A percentile compares a stretch with the other conserved stretches of the same genome.
Evolutionary conservation across 2,329 filamentous ascomycete genomes (phyloP).

Genomic region (Verticillium nonalfalfae): DNA sequence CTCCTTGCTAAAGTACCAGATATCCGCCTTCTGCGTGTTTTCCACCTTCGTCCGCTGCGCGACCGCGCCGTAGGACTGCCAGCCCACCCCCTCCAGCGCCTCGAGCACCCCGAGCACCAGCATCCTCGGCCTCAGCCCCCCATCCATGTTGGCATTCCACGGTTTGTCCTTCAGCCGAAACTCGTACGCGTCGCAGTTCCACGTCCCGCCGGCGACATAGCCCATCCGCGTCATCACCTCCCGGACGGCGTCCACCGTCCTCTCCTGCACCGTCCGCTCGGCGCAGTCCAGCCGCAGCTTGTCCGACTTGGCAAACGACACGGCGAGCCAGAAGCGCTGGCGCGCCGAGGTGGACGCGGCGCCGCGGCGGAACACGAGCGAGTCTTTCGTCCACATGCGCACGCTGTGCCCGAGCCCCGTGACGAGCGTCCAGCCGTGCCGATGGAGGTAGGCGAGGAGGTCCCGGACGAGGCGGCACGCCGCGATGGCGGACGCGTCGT

Average conservation of each 20-base stretch:
- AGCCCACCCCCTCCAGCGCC: conserved; percentile 11
- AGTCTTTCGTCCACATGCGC: conserved; percentile 12
- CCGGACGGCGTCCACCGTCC: neutral
- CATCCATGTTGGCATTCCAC: conserved; percentile 10
- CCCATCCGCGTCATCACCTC: conserved; percentile 3
- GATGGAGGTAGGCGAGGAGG: conserved; percentile 14
- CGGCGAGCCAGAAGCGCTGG: neutral
- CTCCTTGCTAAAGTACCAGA: conserved; percentile 13
- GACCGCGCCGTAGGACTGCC: conserved; percentile 11
- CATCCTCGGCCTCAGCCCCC: conserved; percentile 7
- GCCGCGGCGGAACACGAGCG: conserved; percentile 11
- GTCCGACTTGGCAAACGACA: neutral
- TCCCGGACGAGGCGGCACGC: conserved; percentile 14
- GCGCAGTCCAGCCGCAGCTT: neutral
- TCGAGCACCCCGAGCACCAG: conserved; percentile 13
- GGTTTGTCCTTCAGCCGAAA: conserved; percentile 13
- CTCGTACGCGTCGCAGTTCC: conserved; percentile 13
- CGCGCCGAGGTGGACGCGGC: neutral
- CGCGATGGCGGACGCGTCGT: conserved; percentile 8
- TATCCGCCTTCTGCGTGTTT: conserved; percentile 11
- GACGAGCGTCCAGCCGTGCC: conserved; percentile 11
- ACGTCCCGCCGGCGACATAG: conserved; percentile 9
- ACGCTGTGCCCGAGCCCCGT: conserved; percentile 8
- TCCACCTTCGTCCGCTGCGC: conserved; percentile 11
- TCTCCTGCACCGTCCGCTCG: neutral